phyloP scores from a whole-genome alignment of 139 green algal species.

The Chlamydomonas sphaeroides region DNA sequence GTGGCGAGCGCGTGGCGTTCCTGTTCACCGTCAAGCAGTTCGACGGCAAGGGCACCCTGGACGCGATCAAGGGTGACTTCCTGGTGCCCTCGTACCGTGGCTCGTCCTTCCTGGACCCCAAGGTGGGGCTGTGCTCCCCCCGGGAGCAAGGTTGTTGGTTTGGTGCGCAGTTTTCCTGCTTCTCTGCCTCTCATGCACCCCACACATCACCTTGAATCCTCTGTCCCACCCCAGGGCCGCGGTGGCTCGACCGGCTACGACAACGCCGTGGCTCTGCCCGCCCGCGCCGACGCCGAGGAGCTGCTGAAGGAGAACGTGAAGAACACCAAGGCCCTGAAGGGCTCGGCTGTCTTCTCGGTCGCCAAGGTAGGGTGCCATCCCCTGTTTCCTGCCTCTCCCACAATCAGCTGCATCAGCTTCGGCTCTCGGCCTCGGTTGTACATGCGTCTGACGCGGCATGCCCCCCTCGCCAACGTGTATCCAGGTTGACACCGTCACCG shows the following conservation, averaged over 20 bases:
- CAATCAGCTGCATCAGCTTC: too few relatives aligned
- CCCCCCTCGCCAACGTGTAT: too few relatives aligned
- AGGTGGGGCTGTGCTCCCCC: too few relatives aligned
- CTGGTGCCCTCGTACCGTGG: conserved; percentile 98
- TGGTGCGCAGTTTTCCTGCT: too few relatives aligned
- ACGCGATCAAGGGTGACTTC: conserved; percentile 97
- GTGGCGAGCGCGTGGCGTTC: conserved; percentile 99
- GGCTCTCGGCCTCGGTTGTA: too few relatives aligned
- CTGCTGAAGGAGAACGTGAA: conserved; percentile 97
- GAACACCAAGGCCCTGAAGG: conserved; percentile 83
- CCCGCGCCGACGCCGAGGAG: conserved; percentile 85
- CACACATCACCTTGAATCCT: too few relatives aligned
- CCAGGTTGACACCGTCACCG: conserved; percentile 80
- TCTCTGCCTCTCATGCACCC: too few relatives aligned
- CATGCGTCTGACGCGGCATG: too few relatives aligned
- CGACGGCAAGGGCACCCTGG: conserved; percentile 84
- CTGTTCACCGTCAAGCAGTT: conserved; percentile 99
- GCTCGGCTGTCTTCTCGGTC: conserved; percentile 90
- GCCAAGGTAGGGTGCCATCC: conserved; percentile 81
- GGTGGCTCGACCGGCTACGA: conserved; percentile 97
- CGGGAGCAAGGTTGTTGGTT: too few relatives aligned
- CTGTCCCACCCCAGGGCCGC: conserved; percentile 70
- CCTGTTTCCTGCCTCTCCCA: too few relatives aligned
- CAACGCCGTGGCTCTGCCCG: conserved; percentile 96
- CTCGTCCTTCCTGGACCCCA: conserved; percentile 99